phyloP scores from a whole-genome alignment of 2,329 filamentous ascomycete species.

The Penicillium palitans region DNA sequence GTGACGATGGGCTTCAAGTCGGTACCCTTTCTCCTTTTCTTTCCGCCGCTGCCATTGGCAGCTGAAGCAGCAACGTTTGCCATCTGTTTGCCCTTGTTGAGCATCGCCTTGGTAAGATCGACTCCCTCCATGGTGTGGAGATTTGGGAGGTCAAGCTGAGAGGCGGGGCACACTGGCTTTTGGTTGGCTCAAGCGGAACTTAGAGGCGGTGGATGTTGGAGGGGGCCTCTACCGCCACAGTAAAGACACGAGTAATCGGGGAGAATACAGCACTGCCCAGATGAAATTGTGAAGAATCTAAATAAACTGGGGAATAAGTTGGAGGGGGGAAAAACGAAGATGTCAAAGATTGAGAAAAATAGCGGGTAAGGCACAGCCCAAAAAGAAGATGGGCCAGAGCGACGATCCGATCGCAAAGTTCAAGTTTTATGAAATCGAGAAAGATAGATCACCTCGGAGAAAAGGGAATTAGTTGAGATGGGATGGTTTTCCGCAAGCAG shows the following conservation, averaged over 20 bases:
- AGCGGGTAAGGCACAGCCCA: background rate
- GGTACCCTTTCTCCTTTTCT: conserved; percentile 66
- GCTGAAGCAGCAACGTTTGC: conserved; percentile 49
- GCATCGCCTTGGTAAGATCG: conserved; percentile 64
- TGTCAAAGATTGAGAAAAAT: background rate
- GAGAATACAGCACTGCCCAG: background rate
- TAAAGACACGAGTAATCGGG: background rate
- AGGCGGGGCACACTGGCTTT: conserved; percentile 26
- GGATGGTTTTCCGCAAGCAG: conserved; percentile 26
- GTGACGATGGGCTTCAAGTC: conserved; percentile 67
- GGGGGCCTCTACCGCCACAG: background rate
- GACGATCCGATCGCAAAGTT: conserved; percentile 3
- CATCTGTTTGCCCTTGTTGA: conserved; percentile 67
- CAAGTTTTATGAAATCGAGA: background rate
- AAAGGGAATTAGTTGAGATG: background rate
- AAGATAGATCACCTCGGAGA: background rate
- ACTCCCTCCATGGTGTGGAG: conserved; percentile 60
- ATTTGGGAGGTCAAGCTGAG: conserved; percentile 20
- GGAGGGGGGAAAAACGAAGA: background rate
- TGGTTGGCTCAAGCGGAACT: conserved; percentile 13
- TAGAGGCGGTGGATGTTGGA: conserved; percentile 21
- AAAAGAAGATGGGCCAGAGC: background rate
- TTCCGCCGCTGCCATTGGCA: conserved; percentile 58
- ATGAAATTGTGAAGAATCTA: background rate
- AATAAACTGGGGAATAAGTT: background rate